Conservation (phyloP, 2,329 filamentous ascomycete genomes). For the Fusarium denticulatum region DNA sequence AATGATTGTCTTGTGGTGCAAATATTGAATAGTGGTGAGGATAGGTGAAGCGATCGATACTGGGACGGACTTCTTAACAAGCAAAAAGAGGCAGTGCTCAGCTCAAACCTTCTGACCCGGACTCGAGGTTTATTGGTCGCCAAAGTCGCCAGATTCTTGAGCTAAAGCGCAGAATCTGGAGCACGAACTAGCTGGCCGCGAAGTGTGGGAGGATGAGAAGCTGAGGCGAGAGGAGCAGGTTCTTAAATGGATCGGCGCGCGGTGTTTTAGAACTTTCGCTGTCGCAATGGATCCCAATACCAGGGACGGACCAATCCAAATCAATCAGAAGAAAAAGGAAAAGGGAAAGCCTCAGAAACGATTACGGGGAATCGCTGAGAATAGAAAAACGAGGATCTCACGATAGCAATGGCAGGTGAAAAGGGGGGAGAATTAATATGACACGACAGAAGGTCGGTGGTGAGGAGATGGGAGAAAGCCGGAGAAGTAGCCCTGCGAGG, state of each 20-base stretch:
- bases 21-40: constrained; percentile 46
- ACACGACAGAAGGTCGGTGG: constrained; percentile 40
- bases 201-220: constrained; percentile 25
- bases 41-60: constrained; percentile 52
- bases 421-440: constrained; percentile 32
- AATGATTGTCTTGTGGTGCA: constrained; percentile 46
- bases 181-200: constrained; percentile 30
- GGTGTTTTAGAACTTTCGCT: constrained; percentile 27
- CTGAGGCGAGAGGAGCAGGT: constrained; percentile 11
- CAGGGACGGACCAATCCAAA: constrained; percentile 31
- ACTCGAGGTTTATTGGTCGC: constrained; percentile 40
- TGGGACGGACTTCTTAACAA: constrained; percentile 50
- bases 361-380: constrained; percentile 32
- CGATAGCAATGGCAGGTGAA: constrained; percentile 29
- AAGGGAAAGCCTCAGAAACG: constrained; percentile 24
- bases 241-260: constrained; percentile 35
- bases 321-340: constrained; percentile 9
- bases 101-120: constrained; percentile 51
- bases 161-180: constrained; percentile 10
- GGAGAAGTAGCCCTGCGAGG: constrained; percentile 39
- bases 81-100: constrained; percentile 52
- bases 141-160: constrained; percentile 31
- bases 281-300: constrained; percentile 35
- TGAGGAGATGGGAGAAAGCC: constrained; percentile 41
- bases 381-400: constrained; percentile 35